Percentiles rank a stretch among this genome's conserved stretches.
phyloP scores from a whole-genome alignment of 2,329 filamentous ascomycete species.

The Nigrospora sphaerica region DNA sequence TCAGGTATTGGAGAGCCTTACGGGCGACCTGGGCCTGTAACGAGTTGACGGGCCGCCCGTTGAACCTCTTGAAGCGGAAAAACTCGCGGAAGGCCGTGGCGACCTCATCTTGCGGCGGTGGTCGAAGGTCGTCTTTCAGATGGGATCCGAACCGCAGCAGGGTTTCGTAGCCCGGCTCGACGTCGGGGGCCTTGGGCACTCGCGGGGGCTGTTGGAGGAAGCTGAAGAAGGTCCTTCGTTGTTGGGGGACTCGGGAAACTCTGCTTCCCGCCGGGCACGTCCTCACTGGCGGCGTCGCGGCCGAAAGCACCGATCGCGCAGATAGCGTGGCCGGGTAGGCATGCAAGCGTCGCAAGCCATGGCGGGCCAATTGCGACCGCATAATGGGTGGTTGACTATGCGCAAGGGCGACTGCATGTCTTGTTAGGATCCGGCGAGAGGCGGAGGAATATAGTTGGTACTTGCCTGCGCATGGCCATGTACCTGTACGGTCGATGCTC shows the following conservation, averaged over 20 bases:
- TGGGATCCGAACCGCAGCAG: slow-evolving; percentile 63
- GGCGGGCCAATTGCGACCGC: slow-evolving; percentile 27
- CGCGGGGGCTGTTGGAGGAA: slow-evolving; percentile 55
- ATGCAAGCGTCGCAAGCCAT: slow-evolving; percentile 30
- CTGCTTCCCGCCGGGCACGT: slow-evolving; percentile 20
- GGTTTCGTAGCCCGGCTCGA: slow-evolving; percentile 64
- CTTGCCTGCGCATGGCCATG: slow-evolving; percentile 1
- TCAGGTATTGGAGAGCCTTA: slow-evolving; percentile 56
- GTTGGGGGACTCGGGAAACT: slow-evolving; percentile 16
- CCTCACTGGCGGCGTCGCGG: slow-evolving; percentile 15
- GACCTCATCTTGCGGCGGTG: slow-evolving; percentile 57
- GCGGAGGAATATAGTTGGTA: not conserved
- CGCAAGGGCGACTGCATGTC: slow-evolving; percentile 13
- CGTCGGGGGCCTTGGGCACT: slow-evolving; percentile 51
- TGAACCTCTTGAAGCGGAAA: slow-evolving; percentile 47
- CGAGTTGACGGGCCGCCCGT: slow-evolving; percentile 48
- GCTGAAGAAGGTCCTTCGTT: slow-evolving; percentile 54
- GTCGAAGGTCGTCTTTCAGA: slow-evolving; percentile 54
- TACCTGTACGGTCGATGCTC: too few relatives aligned
- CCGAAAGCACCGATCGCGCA: slow-evolving; percentile 5
- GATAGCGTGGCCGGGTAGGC: slow-evolving; percentile 13
- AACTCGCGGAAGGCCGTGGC: slow-evolving; percentile 58
- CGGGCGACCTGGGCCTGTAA: slow-evolving; percentile 58
- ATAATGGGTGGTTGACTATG: slow-evolving; percentile 22
- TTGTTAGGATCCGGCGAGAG: not conserved